phyloP scores from a whole-genome alignment of 208 protist species.

The Leishmania amazonensis region DNA sequence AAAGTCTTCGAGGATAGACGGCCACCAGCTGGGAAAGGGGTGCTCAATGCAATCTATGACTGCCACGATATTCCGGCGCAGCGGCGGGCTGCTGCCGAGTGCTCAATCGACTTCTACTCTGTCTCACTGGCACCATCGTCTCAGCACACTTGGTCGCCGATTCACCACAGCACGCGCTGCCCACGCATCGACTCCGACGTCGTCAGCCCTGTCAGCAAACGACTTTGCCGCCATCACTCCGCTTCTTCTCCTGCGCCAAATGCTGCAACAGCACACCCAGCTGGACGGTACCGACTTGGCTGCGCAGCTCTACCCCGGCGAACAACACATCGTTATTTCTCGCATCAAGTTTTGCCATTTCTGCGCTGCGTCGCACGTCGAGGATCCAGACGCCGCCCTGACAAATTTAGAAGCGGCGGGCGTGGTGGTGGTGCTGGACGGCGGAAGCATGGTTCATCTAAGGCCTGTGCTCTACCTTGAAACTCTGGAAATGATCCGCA shows the following conservation, averaged over 20 bases:
- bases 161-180: neutral
- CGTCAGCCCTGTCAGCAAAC: slow-evolving; percentile 1
- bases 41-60: neutral
- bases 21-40: neutral
- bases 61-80: neutral
- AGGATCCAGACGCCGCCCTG: slow-evolving; percentile 46
- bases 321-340: slow-evolving; percentile 52
- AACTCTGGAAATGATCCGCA: slow-evolving; percentile 20
- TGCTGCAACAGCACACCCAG: slow-evolving; percentile 53
- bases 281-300: slow-evolving; percentile 27
- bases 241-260: slow-evolving; percentile 58
- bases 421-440: slow-evolving; percentile 55
- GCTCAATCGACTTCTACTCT: neutral
- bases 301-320: slow-evolving; percentile 9
- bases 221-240: slow-evolving; percentile 49
- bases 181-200: neutral
- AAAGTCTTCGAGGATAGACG: neutral
- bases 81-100: neutral
- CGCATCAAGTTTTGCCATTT: slow-evolving; percentile 53
- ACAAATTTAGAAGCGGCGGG: slow-evolving; percentile 47
- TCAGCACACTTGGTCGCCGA: neutral
- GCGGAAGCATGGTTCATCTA: slow-evolving; percentile 55
- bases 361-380: slow-evolving; percentile 58
- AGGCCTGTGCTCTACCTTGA: slow-evolving; percentile 62
- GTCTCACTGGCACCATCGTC: neutral